Conservation (phyloP, 179 eudicot genomes). For the Corrigiola litoralis region DNA sequence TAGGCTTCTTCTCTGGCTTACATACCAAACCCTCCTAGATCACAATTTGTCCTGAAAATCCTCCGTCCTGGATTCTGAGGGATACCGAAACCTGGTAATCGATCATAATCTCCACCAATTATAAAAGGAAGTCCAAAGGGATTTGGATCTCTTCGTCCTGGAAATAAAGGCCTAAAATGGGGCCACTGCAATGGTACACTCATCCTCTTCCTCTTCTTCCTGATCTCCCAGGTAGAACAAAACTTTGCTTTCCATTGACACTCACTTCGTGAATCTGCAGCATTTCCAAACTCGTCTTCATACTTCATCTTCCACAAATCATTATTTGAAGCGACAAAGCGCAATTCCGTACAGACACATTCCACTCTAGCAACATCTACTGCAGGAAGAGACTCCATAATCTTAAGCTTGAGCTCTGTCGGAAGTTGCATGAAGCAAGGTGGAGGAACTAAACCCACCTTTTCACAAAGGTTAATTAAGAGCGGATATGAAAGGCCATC, state of each 20-base stretch:
- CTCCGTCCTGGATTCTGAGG: conserved; percentile 31
- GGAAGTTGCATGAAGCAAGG: conserved; percentile 76
- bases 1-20: conserved; percentile 7
- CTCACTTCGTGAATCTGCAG: conserved; percentile 22
- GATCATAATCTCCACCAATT: conserved; percentile 61
- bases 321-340: conserved; percentile 48
- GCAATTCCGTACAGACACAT: conserved; percentile 58
- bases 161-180: conserved; percentile 22
- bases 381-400: conserved; percentile 67
- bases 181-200: conserved; percentile 17
- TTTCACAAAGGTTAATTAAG: conserved; percentile 69
- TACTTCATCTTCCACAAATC: conserved; percentile 73
- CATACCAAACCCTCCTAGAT: conserved; percentile 29
- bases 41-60: conserved; percentile 19
- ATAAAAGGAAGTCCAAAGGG: conserved; percentile 32
- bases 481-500: conserved; percentile 75
- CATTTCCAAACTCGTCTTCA: conserved; percentile 53
- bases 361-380: conserved; percentile 52
- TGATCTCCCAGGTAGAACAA: conserved; percentile 38
- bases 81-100: conserved; percentile 22
- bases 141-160: conserved; percentile 34
- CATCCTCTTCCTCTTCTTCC: conserved; percentile 38
- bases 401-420: conserved; percentile 67
- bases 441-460: conserved; percentile 56
- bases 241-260: conserved; percentile 61